Evolutionary conservation across 2,329 filamentous ascomycete species (phyloP).

Genomic region (Bimuria novae-zelandiae): DNA sequence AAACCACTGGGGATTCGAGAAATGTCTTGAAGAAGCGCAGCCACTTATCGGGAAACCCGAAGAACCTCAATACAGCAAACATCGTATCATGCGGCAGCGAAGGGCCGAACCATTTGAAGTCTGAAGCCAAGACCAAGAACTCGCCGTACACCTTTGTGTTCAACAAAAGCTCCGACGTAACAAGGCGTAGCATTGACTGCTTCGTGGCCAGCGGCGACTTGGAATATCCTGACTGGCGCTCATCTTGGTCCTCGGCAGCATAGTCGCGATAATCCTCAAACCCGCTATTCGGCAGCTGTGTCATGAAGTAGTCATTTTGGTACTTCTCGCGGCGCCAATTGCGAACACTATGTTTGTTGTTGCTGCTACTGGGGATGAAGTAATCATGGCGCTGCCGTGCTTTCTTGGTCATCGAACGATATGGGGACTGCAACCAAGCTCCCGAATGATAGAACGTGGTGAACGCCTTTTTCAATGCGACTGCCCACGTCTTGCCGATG

Average conservation of each 20-base stretch:
- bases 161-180: slow-evolving; percentile 61
- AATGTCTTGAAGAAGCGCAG: slow-evolving; percentile 36
- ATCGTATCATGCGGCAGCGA: slow-evolving; percentile 33
- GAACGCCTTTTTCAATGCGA: slow-evolving; percentile 53
- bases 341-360: slow-evolving; percentile 32
- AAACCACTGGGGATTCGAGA: slow-evolving; percentile 63
- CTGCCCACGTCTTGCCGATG: slow-evolving; percentile 58
- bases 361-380: slow-evolving; percentile 44
- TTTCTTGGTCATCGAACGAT: slow-evolving; percentile 38
- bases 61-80: slow-evolving; percentile 31
- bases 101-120: slow-evolving; percentile 52
- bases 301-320: slow-evolving; percentile 57
- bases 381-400: slow-evolving; percentile 51
- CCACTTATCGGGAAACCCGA: slow-evolving; percentile 32
- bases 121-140: slow-evolving; percentile 60
- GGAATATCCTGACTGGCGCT: slow-evolving; percentile 19
- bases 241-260: slow-evolving; percentile 45
- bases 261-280: slow-evolving; percentile 48
- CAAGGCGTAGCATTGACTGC: slow-evolving; percentile 61
- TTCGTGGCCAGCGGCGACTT: slow-evolving; percentile 56
- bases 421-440: slow-evolving; percentile 49
- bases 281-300: slow-evolving; percentile 55
- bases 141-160: slow-evolving; percentile 54
- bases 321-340: slow-evolving; percentile 46
- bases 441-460: slow-evolving; percentile 41